phyloP scores from a whole-genome alignment of 2,329 filamentous ascomycete species.

The Sphaerulina musiva region DNA sequence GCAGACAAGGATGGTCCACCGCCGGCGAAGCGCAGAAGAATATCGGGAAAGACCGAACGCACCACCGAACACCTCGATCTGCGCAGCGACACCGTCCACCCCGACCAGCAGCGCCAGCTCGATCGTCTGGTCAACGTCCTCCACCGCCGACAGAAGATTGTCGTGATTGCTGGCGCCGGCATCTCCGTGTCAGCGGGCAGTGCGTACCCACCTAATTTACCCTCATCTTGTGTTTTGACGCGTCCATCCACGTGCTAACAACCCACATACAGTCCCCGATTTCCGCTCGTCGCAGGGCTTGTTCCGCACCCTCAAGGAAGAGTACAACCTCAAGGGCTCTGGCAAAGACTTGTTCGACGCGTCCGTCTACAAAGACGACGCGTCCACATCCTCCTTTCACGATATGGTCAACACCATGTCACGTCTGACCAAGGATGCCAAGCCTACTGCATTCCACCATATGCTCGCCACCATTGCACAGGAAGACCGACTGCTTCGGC shows the following conservation, averaged over 20 bases:
- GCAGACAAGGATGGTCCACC: slow-evolving; percentile 57
- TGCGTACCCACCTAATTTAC: slow-evolving; percentile 43
- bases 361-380: slow-evolving; percentile 89
- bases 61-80: slow-evolving; percentile 80
- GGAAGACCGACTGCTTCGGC: slow-evolving; percentile 76
- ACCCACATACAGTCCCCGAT: slow-evolving; percentile 63
- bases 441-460: slow-evolving; percentile 86
- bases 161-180: slow-evolving; percentile 90
- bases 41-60: slow-evolving; percentile 52
- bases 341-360: slow-evolving; percentile 96
- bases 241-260: slow-evolving; percentile 16
- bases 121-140: slow-evolving; percentile 66
- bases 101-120: slow-evolving; percentile 56
- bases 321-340: slow-evolving; percentile 86
- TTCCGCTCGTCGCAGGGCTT: slow-evolving; percentile 88
- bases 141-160: slow-evolving; percentile 88
- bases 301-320: slow-evolving; percentile 74
- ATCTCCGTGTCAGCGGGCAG: slow-evolving; percentile 95
- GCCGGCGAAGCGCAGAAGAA: slow-evolving; percentile 69
- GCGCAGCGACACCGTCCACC: slow-evolving; percentile 45
- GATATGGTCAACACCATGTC: slow-evolving; percentile 91
- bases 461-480: slow-evolving; percentile 82
- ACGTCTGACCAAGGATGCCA: slow-evolving; percentile 65
- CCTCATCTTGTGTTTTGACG: slow-evolving; percentile 12
- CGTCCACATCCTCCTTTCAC: slow-evolving; percentile 84